Base-by-base conservation (phyloP, 176 grass and related monocot species). In the Cenchrus americanus region DNA sequence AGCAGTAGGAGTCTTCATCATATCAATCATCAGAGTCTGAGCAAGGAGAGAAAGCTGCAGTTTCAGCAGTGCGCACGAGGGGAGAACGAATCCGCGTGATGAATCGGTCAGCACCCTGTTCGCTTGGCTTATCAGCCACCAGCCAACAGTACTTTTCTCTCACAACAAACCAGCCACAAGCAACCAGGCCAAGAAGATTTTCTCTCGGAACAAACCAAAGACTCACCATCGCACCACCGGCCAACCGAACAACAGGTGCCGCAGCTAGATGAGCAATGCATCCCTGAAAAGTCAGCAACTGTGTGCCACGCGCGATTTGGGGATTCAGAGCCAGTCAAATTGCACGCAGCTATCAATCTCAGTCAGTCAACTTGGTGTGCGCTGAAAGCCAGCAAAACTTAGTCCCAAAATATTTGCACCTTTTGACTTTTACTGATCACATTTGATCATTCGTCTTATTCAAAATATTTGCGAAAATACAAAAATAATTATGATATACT, bases 261-360 rank as follows among this genome's bases (percentile, higher is more conserved):
- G n/a, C n/a, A 69, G 0, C 15, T 0, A 21, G 19, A 6, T 13
- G 3, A 3, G 8, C 34, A 37, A 59, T 51, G 44, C 57, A 14
- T 61, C 5, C 0, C 10, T 15, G 14, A 27, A 13, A 69, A 75
- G 82, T 89, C 87, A 85, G 62, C 69, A 62, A 17, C 75, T 17
- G 82, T 44, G 76, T 69, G 85, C 41, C 62, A 77, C 50, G 3
- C 51, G 64, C 9, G 8, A 14, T 50, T 41, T 6, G 3, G 26
- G 43, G 55, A 26, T 81, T 74, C 84, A 23, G 63, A 87, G 61
- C 66, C 69, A 67, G 42, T 70, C 67, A 70, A 70, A 47, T 62
- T 21, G 64, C 34, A 37, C 14, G 34, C 59, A 21, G 21, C 21
- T 62, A 27, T 10, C 14, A 30, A 22, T 23, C 8, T 59, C 34